phyloP scores from a whole-genome alignment of 768 basidiomycete species.

The Boletales sp. region DNA sequence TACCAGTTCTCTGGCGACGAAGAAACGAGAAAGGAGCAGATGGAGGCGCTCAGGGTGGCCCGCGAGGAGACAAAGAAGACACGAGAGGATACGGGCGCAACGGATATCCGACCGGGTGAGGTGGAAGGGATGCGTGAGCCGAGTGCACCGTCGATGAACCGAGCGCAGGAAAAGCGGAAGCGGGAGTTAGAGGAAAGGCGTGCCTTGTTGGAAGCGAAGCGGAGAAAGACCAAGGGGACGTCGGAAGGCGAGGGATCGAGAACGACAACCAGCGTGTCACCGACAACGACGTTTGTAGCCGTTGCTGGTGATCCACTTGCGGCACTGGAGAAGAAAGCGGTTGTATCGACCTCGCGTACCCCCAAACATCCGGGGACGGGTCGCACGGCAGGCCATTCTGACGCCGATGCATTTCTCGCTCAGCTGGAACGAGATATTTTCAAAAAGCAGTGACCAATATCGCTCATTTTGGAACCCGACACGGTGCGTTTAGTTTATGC shows the following conservation, averaged over 20 bases:
- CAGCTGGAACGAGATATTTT: constrained; percentile 62
- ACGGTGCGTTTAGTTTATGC: background rate
- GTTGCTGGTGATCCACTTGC: constrained; percentile 47
- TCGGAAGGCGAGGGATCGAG: constrained; percentile 3
- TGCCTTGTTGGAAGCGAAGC: constrained; percentile 59
- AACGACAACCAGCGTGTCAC: background rate
- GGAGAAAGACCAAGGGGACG: constrained; percentile 45
- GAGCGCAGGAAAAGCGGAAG: constrained; percentile 65
- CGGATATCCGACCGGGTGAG: constrained; percentile 64
- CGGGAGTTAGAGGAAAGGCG: constrained; percentile 68
- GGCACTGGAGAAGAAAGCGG: constrained; percentile 39
- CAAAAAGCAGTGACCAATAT: constrained; percentile 7
- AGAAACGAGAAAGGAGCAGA: constrained; percentile 69
- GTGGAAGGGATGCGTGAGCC: constrained; percentile 68
- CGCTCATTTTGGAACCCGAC: background rate
- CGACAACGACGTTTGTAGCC: constrained; percentile 9
- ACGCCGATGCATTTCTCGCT: constrained; percentile 64
- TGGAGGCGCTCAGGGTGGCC: constrained; percentile 72
- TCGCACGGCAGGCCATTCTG: constrained; percentile 10
- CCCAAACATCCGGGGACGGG: constrained; percentile 28
- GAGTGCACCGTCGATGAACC: constrained; percentile 36
- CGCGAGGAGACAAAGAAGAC: constrained; percentile 69
- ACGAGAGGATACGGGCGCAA: constrained; percentile 57
- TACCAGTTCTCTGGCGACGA: constrained; percentile 91
- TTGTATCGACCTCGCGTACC: constrained; percentile 9